Base-by-base conservation (phyloP, 495 filamentous ascomycete species). In the Hypoxylon fuscum region DNA sequence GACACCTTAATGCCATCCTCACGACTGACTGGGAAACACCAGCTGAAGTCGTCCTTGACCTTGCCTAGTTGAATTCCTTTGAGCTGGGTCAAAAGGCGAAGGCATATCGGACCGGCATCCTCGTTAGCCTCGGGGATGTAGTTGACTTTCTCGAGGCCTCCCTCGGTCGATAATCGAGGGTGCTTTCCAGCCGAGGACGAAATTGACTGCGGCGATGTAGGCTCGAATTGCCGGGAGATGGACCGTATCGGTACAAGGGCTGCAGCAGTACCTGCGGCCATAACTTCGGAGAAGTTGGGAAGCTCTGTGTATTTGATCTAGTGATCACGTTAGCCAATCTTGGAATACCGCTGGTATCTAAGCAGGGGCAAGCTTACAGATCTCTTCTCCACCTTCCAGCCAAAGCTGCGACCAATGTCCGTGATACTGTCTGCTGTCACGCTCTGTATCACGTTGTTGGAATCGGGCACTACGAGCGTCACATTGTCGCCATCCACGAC, bases 181-280 rank as follows among this genome's bases (percentile, higher is more conserved):
- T 76, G 72, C 22, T 62, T 45, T 49, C 73, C 72, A 10, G 55
- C 55, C 3, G 52, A 49, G 20, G 71, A 61, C 9, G 68, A 66
- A 17, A 76, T 74, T 21, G 69, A 76, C 14, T 72, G 64, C 5
- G 68, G 65, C 0, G 75, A 81, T 3, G 83, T 84, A 10, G 73
- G 59, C 42, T 50, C 49, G 37, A 73, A 49, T 61, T 81, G 83
- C 70, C 89, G 87, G 1, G 89, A 91, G 62, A 98, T 96, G 45
- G 88, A 93, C 48, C 87, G 87, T 69, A 98, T 91, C 1, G 95
- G 95, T 8, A 97, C 92, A 38, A 98, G 78, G 1, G 92, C 90
- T 0, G 94, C 95, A 3, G 95, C 95, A 0, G 95, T 98, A 0
- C 95, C 95, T 1, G 91, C 92, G 2, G 94, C 95, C 76, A 97